These are phyloP conservation scores for Penicillium oxalicum DNA, from an alignment of 2,329 filamentous ascomycete species.

Conservation along the genomic window DNA sequence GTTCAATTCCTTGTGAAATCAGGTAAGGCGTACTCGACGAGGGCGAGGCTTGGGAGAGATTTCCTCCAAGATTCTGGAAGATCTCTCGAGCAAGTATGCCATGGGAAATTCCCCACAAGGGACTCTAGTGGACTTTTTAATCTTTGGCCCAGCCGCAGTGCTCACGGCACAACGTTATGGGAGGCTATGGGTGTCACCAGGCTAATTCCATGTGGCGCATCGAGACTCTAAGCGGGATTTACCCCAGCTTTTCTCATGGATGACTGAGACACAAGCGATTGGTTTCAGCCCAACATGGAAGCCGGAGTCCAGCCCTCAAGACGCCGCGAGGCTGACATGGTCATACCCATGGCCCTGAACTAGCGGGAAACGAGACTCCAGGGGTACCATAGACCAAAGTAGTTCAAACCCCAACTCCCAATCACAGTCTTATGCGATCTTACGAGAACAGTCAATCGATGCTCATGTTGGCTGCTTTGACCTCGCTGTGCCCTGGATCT, in stretches of 20 bases:
- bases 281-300: not conserved
- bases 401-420: no score
- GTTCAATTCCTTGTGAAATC: not conserved
- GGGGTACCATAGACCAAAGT: no score
- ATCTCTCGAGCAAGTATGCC: not conserved
- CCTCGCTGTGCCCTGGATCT: no score
- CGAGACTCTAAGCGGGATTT: conserved; percentile 1
- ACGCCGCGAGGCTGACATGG: not conserved
- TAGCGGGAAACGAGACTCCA: no score
- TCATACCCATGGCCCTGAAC: no score
- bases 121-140: conserved; percentile 4
- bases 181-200: conserved; percentile 3
- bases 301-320: not conserved
- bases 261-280: not conserved
- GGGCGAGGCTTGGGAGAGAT: not conserved
- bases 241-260: conserved; percentile 4
- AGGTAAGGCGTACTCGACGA: not conserved
- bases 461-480: no score
- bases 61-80: not conserved
- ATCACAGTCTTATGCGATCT: no score
- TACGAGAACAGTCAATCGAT: no score
- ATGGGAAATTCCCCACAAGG: not conserved
- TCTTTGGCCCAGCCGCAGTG: not conserved
- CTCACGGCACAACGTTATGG: no score
- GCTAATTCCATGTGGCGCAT: conserved; percentile 2